These are phyloP conservation scores for Aspergillus pseudoglaucus DNA, from an alignment of 2,329 filamentous ascomycete species.

Conservation along the genomic window DNA sequence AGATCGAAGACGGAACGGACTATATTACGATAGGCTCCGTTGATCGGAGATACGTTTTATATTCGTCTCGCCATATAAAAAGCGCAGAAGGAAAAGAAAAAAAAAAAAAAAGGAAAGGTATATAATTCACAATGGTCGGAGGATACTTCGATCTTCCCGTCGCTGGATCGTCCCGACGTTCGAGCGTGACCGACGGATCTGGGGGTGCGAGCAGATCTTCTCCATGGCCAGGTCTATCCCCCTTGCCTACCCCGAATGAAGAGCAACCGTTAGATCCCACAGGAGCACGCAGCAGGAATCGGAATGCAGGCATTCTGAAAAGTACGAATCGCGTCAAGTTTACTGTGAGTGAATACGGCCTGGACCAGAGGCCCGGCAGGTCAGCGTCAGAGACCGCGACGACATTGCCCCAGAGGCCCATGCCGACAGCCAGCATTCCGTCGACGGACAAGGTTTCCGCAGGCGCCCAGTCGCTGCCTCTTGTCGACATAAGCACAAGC, in stretches of 20 bases:
- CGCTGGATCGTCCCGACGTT: slow-evolving; percentile 17
- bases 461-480: slow-evolving; percentile 15
- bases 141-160: slow-evolving; percentile 29
- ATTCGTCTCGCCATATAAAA: slow-evolving; percentile 3
- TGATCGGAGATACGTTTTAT: not conserved
- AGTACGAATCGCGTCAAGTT: slow-evolving; percentile 31
- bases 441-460: slow-evolving; percentile 19
- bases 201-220: slow-evolving; percentile 15
- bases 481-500: slow-evolving; percentile 21
- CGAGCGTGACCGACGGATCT: slow-evolving; percentile 19
- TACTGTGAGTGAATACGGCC: slow-evolving; percentile 19
- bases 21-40: not conserved
- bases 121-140: slow-evolving; percentile 20
- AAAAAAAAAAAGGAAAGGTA: not conserved
- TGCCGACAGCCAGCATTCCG: slow-evolving; percentile 33
- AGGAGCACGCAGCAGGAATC: slow-evolving; percentile 24
- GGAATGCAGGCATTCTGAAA: slow-evolving; percentile 34
- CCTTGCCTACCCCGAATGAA: slow-evolving; percentile 17
- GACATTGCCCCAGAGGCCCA: slow-evolving; percentile 25
- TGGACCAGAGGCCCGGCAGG: slow-evolving; percentile 12
- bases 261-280: slow-evolving; percentile 15
- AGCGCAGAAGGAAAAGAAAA: not conserved
- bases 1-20: not conserved
- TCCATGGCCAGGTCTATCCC: slow-evolving; percentile 20
- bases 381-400: slow-evolving; percentile 22